Conservation (phyloP, 305 asterid species). For the Fraxinus ornus region DNA sequence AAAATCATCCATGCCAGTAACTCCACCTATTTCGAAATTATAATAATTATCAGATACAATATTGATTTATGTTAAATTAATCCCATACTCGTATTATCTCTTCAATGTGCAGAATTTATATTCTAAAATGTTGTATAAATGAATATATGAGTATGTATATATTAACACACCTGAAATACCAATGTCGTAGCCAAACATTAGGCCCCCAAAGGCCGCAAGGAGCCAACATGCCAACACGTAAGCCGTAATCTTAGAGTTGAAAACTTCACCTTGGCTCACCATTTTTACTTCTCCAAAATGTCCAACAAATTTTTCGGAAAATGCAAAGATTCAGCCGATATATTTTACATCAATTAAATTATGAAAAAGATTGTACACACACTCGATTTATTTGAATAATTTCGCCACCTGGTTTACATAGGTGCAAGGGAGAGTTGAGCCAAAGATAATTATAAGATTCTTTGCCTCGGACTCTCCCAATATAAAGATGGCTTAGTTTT, state of each 20-base stretch:
- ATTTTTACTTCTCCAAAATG: neutral
- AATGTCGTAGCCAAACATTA: conserved; percentile 55
- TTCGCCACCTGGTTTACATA: neutral
- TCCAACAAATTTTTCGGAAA: neutral
- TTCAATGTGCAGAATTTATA: neutral
- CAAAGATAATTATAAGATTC: neutral
- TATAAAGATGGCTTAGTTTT: neutral
- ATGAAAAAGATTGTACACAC: neutral
- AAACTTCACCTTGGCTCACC: neutral
- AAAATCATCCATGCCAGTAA: conserved; percentile 68
- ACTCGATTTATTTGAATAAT: neutral
- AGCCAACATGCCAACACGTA: conserved; percentile 48
- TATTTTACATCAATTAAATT: neutral
- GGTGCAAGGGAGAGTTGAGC: neutral
- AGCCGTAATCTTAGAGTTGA: conserved; percentile 33
- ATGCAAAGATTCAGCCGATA: neutral
- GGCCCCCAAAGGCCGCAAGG: conserved; percentile 54
- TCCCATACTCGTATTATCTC: neutral
- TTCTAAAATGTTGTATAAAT: neutral
- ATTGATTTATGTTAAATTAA: neutral
- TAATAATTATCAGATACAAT: neutral
- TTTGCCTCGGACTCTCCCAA: neutral
- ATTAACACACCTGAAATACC: conserved; percentile 57
- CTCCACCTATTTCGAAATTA: conserved; percentile 44
- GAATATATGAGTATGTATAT: neutral